These are phyloP conservation scores for Flueggea neowawraea DNA, from an alignment of 441 rosid genomes.

Conservation along the genomic window DNA sequence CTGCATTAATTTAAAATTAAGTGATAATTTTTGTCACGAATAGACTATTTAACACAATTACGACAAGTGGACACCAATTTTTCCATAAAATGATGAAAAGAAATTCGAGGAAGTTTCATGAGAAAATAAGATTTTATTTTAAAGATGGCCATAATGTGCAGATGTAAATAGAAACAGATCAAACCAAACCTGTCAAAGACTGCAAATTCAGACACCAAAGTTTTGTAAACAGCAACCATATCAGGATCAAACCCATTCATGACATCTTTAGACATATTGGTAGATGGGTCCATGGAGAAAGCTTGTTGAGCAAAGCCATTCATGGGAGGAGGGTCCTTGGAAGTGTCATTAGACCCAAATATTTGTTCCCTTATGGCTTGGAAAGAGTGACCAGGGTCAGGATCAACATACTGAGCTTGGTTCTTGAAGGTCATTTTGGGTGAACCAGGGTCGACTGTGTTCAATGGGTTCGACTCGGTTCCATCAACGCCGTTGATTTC, in stretches of 20 bases:
- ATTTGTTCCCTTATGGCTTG: constrained; percentile 90
- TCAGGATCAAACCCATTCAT: constrained; percentile 85
- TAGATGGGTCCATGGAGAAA: constrained; percentile 46
- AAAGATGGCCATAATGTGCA: too few relatives aligned
- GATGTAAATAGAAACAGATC: too few relatives aligned
- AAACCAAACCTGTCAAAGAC: constrained; percentile 64
- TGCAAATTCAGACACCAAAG: constrained; percentile 82
- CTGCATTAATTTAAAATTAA: too few relatives aligned
- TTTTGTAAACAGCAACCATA: constrained; percentile 58
- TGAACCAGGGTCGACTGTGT: constrained; percentile 46
- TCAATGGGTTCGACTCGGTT: constrained; percentile 46
- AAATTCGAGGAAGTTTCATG: neutral
- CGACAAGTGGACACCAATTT: too few relatives aligned
- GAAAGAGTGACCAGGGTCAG: constrained; percentile 96
- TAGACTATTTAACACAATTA: too few relatives aligned
- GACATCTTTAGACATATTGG: constrained; percentile 54
- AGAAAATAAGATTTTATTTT: neutral
- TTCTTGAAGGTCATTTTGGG: constrained; percentile 34
- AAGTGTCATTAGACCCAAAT: constrained; percentile 65
- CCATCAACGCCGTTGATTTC: constrained; percentile 86
- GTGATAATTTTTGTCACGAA: too few relatives aligned
- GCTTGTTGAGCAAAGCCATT: constrained; percentile 89
- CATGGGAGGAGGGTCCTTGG: constrained; percentile 65
- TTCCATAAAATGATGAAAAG: too few relatives aligned
- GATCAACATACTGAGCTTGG: constrained; percentile 66